phyloP scores from a whole-genome alignment of 768 basidiomycete genomes.

The Cubamyces sp. region DNA sequence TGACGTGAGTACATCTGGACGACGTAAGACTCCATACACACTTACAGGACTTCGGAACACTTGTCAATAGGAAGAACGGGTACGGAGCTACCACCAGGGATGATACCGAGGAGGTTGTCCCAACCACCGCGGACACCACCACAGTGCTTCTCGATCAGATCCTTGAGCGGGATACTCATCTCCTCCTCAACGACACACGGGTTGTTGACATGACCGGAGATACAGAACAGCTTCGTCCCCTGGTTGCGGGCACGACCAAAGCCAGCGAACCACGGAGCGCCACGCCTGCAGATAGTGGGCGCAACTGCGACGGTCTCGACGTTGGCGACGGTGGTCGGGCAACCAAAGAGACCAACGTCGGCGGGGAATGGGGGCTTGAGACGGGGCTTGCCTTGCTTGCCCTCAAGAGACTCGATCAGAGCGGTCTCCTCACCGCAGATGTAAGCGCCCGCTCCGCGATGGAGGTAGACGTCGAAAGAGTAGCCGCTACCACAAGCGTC shows the following conservation, averaged over 20 bases:
- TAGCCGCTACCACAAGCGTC: constrained; percentile 93
- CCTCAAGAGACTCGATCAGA: constrained; percentile 94
- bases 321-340: constrained; percentile 96
- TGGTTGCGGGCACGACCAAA: constrained; percentile 93
- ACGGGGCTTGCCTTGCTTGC: constrained; percentile 97
- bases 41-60: constrained; percentile 88
- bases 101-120: constrained; percentile 96
- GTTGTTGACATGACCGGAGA: constrained; percentile 97
- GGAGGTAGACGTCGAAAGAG: constrained; percentile 97
- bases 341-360: constrained; percentile 96
- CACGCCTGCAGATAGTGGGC: constrained; percentile 93
- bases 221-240: constrained; percentile 97
- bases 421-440: constrained; percentile 99
- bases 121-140: constrained; percentile 94
- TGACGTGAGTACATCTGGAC: not conserved
- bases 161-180: constrained; percentile 96
- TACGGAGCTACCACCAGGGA: constrained; percentile 94
- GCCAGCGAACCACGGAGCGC: constrained; percentile 86
- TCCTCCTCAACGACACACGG: constrained; percentile 98
- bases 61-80: constrained; percentile 85
- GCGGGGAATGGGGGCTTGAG: constrained; percentile 99
- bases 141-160: constrained; percentile 95
- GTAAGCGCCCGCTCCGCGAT: constrained; percentile 97
- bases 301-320: constrained; percentile 99
- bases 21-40: constrained; percentile 26